Evolutionary conservation across 768 basidiomycete species (phyloP).

Genomic region (Inosperma sp.): DNA sequence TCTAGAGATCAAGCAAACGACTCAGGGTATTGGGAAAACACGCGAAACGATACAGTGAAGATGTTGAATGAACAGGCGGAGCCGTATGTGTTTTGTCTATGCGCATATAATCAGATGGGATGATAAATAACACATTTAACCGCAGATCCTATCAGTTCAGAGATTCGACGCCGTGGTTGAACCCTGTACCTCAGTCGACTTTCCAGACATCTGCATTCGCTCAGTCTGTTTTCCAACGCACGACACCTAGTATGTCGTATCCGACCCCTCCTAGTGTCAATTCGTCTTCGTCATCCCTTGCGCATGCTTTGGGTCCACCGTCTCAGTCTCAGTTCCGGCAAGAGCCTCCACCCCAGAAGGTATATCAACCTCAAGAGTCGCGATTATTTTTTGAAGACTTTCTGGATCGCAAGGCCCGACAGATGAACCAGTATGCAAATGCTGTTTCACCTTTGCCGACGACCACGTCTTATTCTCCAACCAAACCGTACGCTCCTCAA

Average conservation of each 20-base stretch:
- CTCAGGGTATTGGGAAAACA: slow-evolving; percentile 59
- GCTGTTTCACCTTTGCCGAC: not conserved
- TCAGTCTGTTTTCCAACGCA: slow-evolving; percentile 60
- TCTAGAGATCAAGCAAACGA: slow-evolving; percentile 41
- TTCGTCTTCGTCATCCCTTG: slow-evolving; percentile 70
- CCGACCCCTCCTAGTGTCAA: slow-evolving; percentile 66
- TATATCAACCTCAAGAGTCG: slow-evolving; percentile 55
- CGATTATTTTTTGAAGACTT: slow-evolving; percentile 63
- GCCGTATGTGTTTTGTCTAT: slow-evolving; percentile 36
- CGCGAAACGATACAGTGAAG: slow-evolving; percentile 56
- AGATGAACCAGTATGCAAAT: slow-evolving; percentile 28
- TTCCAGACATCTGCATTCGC: slow-evolving; percentile 58
- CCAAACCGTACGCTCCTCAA: slow-evolving; percentile 10
- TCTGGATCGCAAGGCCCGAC: slow-evolving; percentile 49
- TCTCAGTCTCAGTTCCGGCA: slow-evolving; percentile 14
- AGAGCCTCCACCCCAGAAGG: slow-evolving; percentile 20
- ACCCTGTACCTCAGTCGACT: slow-evolving; percentile 41
- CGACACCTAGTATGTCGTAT: slow-evolving; percentile 57
- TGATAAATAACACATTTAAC: slow-evolving; percentile 15
- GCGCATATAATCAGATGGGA: slow-evolving; percentile 19
- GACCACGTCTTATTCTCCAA: not conserved
- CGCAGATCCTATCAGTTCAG: slow-evolving; percentile 41
- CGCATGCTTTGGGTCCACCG: slow-evolving; percentile 57
- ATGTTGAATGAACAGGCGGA: slow-evolving; percentile 52
- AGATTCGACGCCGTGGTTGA: slow-evolving; percentile 40